Percentiles rank a stretch among this genome's conserved stretches.
These are phyloP conservation scores for Linderina pennispora DNA, from an alignment of 192 early-diverging fungal species.

Conservation along the genomic window DNA sequence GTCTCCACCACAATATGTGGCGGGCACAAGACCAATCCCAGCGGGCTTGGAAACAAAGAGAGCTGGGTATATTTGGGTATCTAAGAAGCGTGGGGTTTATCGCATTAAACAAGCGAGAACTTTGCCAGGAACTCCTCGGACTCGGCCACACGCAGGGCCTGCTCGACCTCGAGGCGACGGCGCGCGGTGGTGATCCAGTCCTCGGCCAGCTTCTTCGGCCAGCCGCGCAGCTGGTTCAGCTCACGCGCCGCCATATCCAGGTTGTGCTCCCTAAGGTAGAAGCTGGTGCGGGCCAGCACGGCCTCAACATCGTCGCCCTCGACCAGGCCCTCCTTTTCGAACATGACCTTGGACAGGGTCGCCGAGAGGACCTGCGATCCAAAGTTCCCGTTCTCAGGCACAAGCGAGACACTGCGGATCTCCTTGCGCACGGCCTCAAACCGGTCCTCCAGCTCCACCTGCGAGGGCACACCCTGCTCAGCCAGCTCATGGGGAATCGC, in stretches of 20 bases:
- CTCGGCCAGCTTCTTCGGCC: constrained; percentile 76
- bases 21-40: no score
- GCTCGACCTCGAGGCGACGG: constrained; percentile 78
- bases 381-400: constrained; percentile 83
- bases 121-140: constrained; percentile 44
- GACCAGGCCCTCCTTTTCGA: constrained; percentile 81
- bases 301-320: constrained; percentile 83
- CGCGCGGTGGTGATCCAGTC: constrained; percentile 86
- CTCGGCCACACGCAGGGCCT: constrained; percentile 71
- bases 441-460: constrained; percentile 58
- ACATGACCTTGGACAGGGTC: constrained; percentile 67
- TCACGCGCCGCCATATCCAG: constrained; percentile 84
- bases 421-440: constrained; percentile 64
- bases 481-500: constrained; percentile 54
- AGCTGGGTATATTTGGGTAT: no score
- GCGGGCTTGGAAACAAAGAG: neutral
- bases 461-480: constrained; percentile 57
- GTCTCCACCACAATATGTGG: no score
- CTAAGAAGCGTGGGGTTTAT: no score
- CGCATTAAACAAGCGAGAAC: constrained; percentile 19
- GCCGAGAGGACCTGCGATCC: constrained; percentile 71
- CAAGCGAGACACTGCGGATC: constrained; percentile 72
- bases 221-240: constrained; percentile 88
- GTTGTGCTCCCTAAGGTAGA: constrained; percentile 70
- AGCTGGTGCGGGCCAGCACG: constrained; percentile 68